Evolutionary conservation across 257 asterid genomes (phyloP), one percentile per base, ranked within the genome.

Genomic region (Salvia miltiorrhiza): DNA sequence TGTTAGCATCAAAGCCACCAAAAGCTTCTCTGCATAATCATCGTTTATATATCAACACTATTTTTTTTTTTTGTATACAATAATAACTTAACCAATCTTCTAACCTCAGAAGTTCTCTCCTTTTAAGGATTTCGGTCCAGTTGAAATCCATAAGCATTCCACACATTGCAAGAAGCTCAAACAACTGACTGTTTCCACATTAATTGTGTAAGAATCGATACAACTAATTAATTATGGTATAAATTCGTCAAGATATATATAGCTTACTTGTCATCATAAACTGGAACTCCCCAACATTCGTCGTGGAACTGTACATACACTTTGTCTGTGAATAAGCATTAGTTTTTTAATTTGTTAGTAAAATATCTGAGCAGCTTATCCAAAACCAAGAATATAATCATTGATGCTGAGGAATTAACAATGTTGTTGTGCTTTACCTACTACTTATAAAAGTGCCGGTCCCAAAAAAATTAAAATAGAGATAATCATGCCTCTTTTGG

Each of bases 231-330:
- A 10, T 30, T 24, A 16, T 28, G 26, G 1, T 3, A 60, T 24
- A 21, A 50, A 41, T 39, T 35, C 19, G 49, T 3, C 9, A 39
- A 21, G 1, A 5, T 8, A 2, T 57, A 1, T 10, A 1, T 59
- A 49, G 70, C 92, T 78, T 82, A 93, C 98, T 85, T 84, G 67
- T 90, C 98, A 77, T 93, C 98, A 77, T 90, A 90, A 58, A 84
- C 94, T 59, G 98, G 98, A 79, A 87, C 96, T 43, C 98, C 98
- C 98, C 97, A 93, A 82, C 96, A 88, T 71, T 93, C 94, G 56
- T 93, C 98, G 63, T 93, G 98, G 71, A 93, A 93, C 60, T 85
- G 86, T 11, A 93, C 89, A 61, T 90, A 93, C 58, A 79, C 79
- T 70, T 80, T 80, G 76, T 93, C 98, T 93, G 96, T 39, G 44